These are phyloP conservation scores for Triangularia setosa DNA, from an alignment of 2,329 filamentous ascomycete species.

Conservation along the genomic window DNA sequence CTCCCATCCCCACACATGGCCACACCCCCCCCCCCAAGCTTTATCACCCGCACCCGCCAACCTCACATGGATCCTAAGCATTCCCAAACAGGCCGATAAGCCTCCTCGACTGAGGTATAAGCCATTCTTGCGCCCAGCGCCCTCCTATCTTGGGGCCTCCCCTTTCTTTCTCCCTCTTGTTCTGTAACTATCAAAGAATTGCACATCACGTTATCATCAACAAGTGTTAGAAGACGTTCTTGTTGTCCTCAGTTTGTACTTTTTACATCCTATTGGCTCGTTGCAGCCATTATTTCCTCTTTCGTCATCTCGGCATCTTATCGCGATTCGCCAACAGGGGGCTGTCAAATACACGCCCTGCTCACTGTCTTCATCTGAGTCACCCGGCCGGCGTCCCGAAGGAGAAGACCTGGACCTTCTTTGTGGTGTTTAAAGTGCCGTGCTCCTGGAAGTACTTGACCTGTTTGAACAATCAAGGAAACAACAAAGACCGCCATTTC, in stretches of 20 bases:
- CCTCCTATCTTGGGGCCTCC: not conserved
- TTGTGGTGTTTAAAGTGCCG: not conserved
- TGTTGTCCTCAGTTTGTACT: not conserved
- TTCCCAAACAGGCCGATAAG: conserved; percentile 10
- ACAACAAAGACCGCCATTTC: not conserved
- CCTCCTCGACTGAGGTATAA: not conserved
- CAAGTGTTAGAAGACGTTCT: not conserved
- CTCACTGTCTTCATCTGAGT: conserved; percentile 1
- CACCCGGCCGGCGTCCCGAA: conserved; percentile 4
- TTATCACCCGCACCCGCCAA: not conserved
- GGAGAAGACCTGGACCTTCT: not conserved
- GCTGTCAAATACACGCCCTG: not conserved
- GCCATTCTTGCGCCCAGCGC: not conserved
- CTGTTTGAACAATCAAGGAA: not conserved
- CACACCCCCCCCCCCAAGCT: not conserved
- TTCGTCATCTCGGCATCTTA: conserved; percentile 4
- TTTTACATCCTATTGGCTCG: not conserved
- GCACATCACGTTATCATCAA: not conserved
- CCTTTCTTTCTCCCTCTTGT: not conserved
- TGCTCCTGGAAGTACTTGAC: not conserved
- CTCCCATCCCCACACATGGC: not conserved
- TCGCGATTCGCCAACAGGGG: not conserved
- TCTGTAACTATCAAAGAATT: not conserved
- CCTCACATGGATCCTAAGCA: not conserved
- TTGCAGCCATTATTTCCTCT: not conserved